Evolutionary conservation across 192 early-diverging fungal genomes (phyloP), one percentile per base, ranked within the genome.

Genomic region (Phlyctochytrium planicorne): DNA sequence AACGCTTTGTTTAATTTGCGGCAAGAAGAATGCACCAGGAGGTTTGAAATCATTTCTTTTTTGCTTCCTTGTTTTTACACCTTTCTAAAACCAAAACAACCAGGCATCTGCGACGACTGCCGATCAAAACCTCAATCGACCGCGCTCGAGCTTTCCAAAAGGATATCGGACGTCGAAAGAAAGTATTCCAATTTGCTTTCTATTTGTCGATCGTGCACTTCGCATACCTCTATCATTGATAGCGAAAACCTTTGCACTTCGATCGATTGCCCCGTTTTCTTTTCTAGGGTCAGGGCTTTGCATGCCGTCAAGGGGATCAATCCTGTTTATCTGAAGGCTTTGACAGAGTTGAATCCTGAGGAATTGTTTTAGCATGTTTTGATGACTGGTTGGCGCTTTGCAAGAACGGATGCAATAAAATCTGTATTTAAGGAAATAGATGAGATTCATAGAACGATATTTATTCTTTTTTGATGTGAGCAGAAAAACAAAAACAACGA

Each of bases 1-100:
- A 27, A 75, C 78, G 27, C 79, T 86, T 33, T 93, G 91, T 68
- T 14, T 83, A 0, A 70, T 89, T 4, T 93, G 91, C 68, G 50
- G 75, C 31, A 76, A 82, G 55, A 29, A 78, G 33, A 74, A 68
- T 33, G 57, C 75, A n/a, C 52, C 34, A 27, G 75, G 82, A 30
- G 72, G 81, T 84, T 62, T 68, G 61, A 32, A 40, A 66, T 74
- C 16, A 6, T 17, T 75, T 69, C 62, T 34, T 57, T 50, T 36
- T 14, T 1, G 27, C 32, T 59, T 0, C 32, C 52, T 3, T 20
- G 24, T 60, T 60, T 1, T 60, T 30, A 52, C 52, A 23, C 25
- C 30, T 6, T 34, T 68, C 29, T 10, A 35, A n/a, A n/a, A n/a
- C n/a, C n/a, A n/a, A n/a, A n/a, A n/a, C n/a, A n/a, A n/a, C 6